Evolutionary conservation across 331 rosid species (phyloP), one percentile per base, ranked within the genome.

Genomic region (Phaseolus coccineus): DNA sequence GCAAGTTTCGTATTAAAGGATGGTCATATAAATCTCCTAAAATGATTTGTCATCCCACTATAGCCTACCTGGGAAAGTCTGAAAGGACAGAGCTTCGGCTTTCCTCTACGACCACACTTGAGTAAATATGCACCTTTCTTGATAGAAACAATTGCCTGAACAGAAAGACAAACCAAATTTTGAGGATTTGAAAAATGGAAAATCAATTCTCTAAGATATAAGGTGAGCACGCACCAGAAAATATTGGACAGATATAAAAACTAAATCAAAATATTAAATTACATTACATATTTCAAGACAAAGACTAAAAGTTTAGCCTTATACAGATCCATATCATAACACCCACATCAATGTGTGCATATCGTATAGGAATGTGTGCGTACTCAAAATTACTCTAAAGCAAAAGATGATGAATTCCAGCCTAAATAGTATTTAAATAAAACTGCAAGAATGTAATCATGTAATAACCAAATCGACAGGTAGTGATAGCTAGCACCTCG

Each of bases 111-210:
- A 74, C 96, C 90, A 76, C 90, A 90, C 88, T 89, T 94, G 47
- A 94, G 86, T 73, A 94, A 90, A 81, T 85, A 84, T 22, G 98
- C 88, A 52, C 98, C 98, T 85, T 90, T 91, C 95, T 91, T 94
- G 62, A 94, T 87, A 22, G 96, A 90, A 11, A 91, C 84, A 89
- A 91, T 84, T 74, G 97, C 94, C 97, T 93, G 91, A 88, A 82
- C 61, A 80, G 44, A 79, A 59, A 81, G 13, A 52, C 22, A 74
- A 64, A 76, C n/a, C 67, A 70, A 50, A 33, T 84, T 56, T 77
- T 84, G 61, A 79, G 50, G 67, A 16, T 40, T 25, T 25, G 37
- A 55, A 27, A 64, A 55, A 79, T 83, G 71, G 22, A 42, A 31
- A 81, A 82, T 24, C 6, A 12, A 6, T 48, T 58, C 55, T 55